These are phyloP conservation scores for Castanea crenata DNA, from an alignment of 306 rosid genomes.

Conservation along the genomic window DNA sequence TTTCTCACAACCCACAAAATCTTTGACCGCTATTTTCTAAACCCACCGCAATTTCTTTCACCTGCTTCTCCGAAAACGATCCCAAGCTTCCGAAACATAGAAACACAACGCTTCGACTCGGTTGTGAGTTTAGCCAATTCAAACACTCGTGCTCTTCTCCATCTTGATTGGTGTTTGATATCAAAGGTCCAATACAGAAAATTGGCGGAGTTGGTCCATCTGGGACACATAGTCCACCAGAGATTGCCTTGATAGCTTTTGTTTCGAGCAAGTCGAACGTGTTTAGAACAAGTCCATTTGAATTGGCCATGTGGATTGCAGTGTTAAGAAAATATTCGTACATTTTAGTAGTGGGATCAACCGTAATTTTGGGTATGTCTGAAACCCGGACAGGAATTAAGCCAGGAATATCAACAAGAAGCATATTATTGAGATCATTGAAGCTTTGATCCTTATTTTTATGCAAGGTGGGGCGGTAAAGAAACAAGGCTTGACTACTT, in stretches of 20 bases:
- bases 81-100: background rate
- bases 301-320: background rate
- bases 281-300: too few species aligned
- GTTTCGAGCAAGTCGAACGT: too few species aligned
- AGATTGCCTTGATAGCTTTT: too few species aligned
- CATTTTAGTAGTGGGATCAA: background rate
- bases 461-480: background rate
- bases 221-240: too few species aligned
- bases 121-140: background rate
- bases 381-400: background rate
- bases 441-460: background rate
- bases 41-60: background rate
- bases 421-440: background rate
- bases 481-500: background rate
- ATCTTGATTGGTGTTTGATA: background rate
- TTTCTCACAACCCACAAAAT: constrained; percentile 3
- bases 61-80: too few species aligned
- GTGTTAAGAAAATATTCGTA: background rate
- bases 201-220: too few species aligned
- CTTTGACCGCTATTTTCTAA: background rate
- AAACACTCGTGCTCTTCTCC: background rate
- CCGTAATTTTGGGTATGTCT: background rate
- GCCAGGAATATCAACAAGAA: background rate
- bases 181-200: background rate
- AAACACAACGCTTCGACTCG: background rate